Evolutionary conservation across 179 eudicot species (phyloP), one percentile per base, ranked within the genome.

Genomic region (Carnegiea gigantea): DNA sequence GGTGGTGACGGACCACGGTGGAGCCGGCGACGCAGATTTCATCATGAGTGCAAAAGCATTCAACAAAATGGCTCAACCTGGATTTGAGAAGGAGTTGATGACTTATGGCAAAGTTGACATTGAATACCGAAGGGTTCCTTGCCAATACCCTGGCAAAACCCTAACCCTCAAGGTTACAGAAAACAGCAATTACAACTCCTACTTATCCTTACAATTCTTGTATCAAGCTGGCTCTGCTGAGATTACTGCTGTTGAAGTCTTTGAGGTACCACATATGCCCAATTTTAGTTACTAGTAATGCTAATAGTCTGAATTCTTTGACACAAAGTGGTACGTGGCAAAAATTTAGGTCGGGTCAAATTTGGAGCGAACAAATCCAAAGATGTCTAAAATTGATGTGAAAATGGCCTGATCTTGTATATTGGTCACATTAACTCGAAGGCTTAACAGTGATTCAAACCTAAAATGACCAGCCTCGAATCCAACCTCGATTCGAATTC

Each of bases 231-330:
- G 87, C 11, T 60, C 65, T 77, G 75, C 84, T 73, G 84, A 82
- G 48, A 84, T 84, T 49, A 72, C 84, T 20, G 87, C 84, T 17
- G 84, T 84, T 81, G 76, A 84, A 44, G n/a, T 84, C 40, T 84
- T 73, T 73, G 79, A 82, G 84, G 86, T 84, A 60, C 9, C 3
- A n/a, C 9, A 4, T 49, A 9, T 49, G 1, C 4, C 53, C 36
- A 3, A 33, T 33, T 33, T 33, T 33, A 33, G 36, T 33, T 3
- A 33, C 36, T 33, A 1, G 36, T 33, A 33, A 33, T 33, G 36
- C 36, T 33, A 33, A 33, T 33, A 33, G 3, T 33, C 36, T 33
- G 3, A 2, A 33, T 33, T 33, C 36, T 33, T 33, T 33, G 36
- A 1, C 36, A 33, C 0, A 2, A 0, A 33, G 36, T 33, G 36